Base-by-base conservation (phyloP, 257 asterid genomes). In the Paraleonurus japonicus region DNA sequence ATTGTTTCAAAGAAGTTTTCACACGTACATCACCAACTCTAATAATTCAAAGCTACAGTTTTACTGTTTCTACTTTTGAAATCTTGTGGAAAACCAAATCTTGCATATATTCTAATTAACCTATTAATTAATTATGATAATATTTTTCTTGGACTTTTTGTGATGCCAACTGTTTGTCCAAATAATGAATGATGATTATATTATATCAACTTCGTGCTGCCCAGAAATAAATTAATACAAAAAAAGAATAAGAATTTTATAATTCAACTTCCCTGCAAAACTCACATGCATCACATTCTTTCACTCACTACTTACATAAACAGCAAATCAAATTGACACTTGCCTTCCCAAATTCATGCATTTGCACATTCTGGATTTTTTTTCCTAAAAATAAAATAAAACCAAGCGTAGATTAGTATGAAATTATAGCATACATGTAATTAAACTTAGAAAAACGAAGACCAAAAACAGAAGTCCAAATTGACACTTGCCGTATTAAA, bases 241-340 rank as follows among this genome's bases (percentile, higher is more conserved):
- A 55, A 69, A 12, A 79, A 82, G n/a, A n/a, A n/a, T n/a, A 85
- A 80, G 86, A 81, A 78, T 81, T 83, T 71, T 86, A 82, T 81
- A 83, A 83, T 76, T 86, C 90, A 88, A 83, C 86, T 4, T 83
- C 88, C 83, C 83, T 83, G 83, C 86, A 80, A 75, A 57, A 27
- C 43, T 81, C 87, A 82, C 88, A 82, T 82, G 83, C 87, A 78
- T 67, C 87, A 83, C 82, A 76, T 81, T 75, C 79, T 70, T 28
- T 73, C 73, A 50, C 82, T 60, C 61, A n/a, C 54, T 61, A 66
- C 23, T 28, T 22, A 15, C 61, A 54, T 47, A 35, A 66, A 57
- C 41, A 53, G 45, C 64, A 74, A 78, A 60, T 66, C 17, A 35
- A 72, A 65, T 32, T 74, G 75, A 64, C 74, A 32, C 69, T 61